A percentile compares a stretch with the other conserved stretches of the same genome.
phyloP scores from a whole-genome alignment of 306 rosid genomes.

The Fagus crenata region DNA sequence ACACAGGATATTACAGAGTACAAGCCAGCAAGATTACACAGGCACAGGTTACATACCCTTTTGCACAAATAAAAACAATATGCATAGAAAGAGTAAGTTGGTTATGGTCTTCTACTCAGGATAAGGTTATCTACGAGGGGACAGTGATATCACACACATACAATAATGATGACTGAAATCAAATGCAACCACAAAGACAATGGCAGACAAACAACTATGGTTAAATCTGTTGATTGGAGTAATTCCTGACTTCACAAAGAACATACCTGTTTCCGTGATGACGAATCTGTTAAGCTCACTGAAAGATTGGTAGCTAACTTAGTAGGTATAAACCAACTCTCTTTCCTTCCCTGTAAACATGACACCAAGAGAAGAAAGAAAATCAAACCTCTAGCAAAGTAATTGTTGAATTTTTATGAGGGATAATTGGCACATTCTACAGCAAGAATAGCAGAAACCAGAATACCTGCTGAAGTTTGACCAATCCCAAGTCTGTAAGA shows the following conservation, averaged over 20 bases:
- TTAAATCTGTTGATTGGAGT: not conserved
- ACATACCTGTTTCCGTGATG: conserved; percentile 75
- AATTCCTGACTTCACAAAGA: not conserved
- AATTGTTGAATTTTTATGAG: conserved; percentile 23
- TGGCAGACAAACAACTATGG: not conserved
- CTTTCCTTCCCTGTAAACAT: conserved; percentile 79
- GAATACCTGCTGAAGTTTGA: conserved; percentile 91
- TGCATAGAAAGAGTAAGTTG: not conserved
- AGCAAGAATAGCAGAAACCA: conserved; percentile 29
- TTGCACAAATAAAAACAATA: not conserved
- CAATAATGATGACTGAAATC: conserved; percentile 25
- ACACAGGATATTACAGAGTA: not conserved
- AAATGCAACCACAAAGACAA: conserved; percentile 8
- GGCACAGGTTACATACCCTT: not conserved
- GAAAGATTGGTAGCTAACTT: conserved; percentile 95
- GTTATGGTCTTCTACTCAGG: not conserved
- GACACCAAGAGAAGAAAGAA: conserved; percentile 15
- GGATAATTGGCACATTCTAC: conserved; percentile 20
- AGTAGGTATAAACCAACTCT: conserved; percentile 94
- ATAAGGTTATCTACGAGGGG: not conserved
- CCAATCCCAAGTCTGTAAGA: conserved; percentile 89
- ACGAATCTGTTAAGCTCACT: conserved; percentile 80
- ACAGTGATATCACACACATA: conserved; percentile 4
- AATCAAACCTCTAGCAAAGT: conserved; percentile 18
- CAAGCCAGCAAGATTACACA: not conserved